These are phyloP conservation scores for Actinomortierella wolfii DNA, from an alignment of 371 early-diverging fungal species.

Conservation along the genomic window DNA sequence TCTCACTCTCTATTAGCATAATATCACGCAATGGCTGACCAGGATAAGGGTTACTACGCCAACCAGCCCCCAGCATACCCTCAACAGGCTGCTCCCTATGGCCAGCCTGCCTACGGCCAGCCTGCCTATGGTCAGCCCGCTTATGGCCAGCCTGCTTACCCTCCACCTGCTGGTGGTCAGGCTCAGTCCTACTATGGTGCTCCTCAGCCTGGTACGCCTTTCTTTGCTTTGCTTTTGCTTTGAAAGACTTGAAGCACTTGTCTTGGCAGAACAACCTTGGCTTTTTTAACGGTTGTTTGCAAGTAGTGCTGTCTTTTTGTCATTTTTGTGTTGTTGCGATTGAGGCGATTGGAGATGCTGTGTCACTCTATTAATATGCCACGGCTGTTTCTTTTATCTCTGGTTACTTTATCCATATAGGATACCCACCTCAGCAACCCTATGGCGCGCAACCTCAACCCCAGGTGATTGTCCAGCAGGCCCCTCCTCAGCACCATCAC, in stretches of 20 bases:
- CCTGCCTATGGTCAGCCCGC: conserved; percentile 41
- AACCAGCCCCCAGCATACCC: conserved; percentile 44
- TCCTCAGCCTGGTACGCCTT: neutral
- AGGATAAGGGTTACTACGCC: conserved; percentile 43
- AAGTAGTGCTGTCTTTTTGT: too few relatives aligned
- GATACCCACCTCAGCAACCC: conserved; percentile 9
- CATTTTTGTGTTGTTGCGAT: too few relatives aligned
- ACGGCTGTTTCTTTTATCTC: too few relatives aligned
- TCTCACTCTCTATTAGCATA: too few relatives aligned
- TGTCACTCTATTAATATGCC: too few relatives aligned
- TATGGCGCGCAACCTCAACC: conserved; percentile 23
- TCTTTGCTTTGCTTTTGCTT: too few relatives aligned
- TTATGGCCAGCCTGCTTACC: conserved; percentile 12
- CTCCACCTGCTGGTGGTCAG: conserved; percentile 9
- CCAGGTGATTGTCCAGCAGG: conserved; percentile 14
- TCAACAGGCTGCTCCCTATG: conserved; percentile 29
- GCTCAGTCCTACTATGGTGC: neutral
- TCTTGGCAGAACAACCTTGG: too few relatives aligned
- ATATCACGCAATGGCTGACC: neutral
- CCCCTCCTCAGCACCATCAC: too few relatives aligned
- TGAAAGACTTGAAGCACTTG: too few relatives aligned
- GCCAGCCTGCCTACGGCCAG: conserved; percentile 25
- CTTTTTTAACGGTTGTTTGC: too few relatives aligned
- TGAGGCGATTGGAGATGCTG: too few relatives aligned
- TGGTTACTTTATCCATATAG: neutral